Conservation (phyloP, 164 flowering plant species). For the Vitis rupestris region DNA sequence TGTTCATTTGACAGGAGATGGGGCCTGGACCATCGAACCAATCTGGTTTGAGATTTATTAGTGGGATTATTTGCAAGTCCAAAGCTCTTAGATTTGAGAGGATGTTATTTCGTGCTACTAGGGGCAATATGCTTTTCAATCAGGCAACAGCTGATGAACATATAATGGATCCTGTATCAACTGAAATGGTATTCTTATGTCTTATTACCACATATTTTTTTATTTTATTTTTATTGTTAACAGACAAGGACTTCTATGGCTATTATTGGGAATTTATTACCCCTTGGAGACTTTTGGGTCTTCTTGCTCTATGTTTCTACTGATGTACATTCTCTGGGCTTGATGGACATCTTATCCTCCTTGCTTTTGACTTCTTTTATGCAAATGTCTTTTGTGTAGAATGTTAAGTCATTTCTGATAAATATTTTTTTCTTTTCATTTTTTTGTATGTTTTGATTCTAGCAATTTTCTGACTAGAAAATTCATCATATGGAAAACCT, state of each 20-base stretch:
- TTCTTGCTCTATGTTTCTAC: background rate
- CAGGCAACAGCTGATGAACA: conserved; percentile 81
- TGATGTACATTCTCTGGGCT: background rate
- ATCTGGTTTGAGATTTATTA: conserved; percentile 84
- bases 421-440: background rate
- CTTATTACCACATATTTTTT: conserved; percentile 1
- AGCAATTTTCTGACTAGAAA: too few species aligned
- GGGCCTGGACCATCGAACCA: conserved; percentile 62
- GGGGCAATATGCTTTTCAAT: conserved; percentile 98
- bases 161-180: conserved; percentile 73
- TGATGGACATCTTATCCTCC: background rate
- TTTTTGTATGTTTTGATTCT: too few species aligned
- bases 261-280: background rate
- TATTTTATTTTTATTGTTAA: background rate
- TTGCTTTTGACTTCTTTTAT: background rate
- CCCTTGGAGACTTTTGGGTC: background rate
- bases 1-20: conserved; percentile 60
- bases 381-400: background rate
- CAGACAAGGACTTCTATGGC: too few species aligned
- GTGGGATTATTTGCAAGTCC: conserved; percentile 84
- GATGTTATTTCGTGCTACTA: conserved; percentile 95
- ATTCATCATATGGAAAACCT: too few species aligned
- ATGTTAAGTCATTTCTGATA: background rate
- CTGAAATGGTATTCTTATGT: conserved; percentile 64
- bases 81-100: conserved; percentile 88